phyloP scores from a whole-genome alignment of 75 land plant species.

The Pinus taeda region DNA sequence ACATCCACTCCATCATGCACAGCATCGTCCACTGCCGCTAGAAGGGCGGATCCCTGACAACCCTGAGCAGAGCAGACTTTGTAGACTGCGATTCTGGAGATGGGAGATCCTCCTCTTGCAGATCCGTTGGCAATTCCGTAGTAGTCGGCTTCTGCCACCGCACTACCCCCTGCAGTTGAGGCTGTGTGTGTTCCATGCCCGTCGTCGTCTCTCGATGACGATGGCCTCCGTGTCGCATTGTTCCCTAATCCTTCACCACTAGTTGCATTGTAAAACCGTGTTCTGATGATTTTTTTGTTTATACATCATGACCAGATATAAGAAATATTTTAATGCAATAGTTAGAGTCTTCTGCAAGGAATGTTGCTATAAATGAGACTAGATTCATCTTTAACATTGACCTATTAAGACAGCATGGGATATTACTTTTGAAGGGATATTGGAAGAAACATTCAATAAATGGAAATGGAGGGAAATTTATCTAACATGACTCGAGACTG shows the following conservation, averaged over 20 bases:
- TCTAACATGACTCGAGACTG: no score
- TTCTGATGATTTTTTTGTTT: conserved; percentile 70
- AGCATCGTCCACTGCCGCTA: not conserved
- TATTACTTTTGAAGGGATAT: no score
- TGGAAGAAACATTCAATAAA: no score
- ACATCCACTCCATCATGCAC: no score
- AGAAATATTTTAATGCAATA: not conserved
- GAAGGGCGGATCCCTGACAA: conserved; percentile 50
- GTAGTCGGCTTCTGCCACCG: conserved; percentile 36
- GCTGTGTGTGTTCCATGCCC: conserved; percentile 82
- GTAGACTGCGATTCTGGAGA: conserved; percentile 62
- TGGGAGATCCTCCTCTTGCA: not conserved
- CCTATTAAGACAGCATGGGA: no score
- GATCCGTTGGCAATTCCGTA: no score
- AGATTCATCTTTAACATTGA: no score
- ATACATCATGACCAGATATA: not conserved
- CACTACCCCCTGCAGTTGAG: conserved; percentile 60
- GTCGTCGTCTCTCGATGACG: conserved; percentile 25
- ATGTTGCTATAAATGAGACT: no score
- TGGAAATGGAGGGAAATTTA: no score
- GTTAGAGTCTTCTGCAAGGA: not conserved
- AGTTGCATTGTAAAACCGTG: conserved; percentile 25
- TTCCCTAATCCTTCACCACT: no score
- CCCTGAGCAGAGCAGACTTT: conserved; percentile 72
- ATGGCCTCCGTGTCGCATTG: no score